A percentile compares a stretch with the other conserved stretches of the same genome.
These are phyloP conservation scores for Puccinia brachypodii DNA, from an alignment of 1,284 basidiomycete genomes.

Conservation along the genomic window DNA sequence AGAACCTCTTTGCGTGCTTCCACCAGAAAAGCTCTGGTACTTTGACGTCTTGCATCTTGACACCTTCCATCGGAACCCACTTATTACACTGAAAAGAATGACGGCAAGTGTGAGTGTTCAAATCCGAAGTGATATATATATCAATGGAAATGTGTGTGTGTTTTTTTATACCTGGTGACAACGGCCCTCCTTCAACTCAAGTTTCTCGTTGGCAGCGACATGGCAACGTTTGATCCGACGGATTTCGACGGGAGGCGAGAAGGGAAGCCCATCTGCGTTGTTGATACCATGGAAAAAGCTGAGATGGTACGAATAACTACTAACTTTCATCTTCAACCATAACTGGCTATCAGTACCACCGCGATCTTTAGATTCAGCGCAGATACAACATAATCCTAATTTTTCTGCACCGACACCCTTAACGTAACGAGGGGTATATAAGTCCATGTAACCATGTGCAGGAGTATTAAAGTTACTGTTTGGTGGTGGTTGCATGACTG, in stretches of 20 bases:
- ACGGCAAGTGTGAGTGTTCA: neutral
- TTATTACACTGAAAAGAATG: constrained; percentile 62
- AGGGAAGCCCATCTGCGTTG: constrained; percentile 63
- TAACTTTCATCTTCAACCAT: constrained; percentile 76
- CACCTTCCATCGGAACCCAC: constrained; percentile 70
- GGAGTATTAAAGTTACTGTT: constrained; percentile 40
- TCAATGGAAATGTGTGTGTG: neutral
- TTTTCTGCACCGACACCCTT: constrained; percentile 69
- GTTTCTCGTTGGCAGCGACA: constrained; percentile 64
- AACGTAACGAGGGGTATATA: constrained; percentile 76
- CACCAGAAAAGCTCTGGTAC: constrained; percentile 57
- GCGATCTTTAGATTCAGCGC: constrained; percentile 65
- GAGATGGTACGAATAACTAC: constrained; percentile 62
- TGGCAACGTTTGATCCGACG: constrained; percentile 61
- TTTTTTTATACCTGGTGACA: constrained; percentile 65
- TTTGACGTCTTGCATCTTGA: constrained; percentile 70
- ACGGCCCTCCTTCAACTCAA: constrained; percentile 66
- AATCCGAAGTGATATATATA: neutral
- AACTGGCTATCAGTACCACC: constrained; percentile 67
- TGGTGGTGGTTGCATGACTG: constrained; percentile 23
- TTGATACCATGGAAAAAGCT: constrained; percentile 52
- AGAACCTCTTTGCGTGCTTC: constrained; percentile 44
- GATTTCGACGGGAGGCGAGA: constrained; percentile 71
- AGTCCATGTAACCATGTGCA: constrained; percentile 59
- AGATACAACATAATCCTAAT: constrained; percentile 74